Percentiles rank a stretch among this genome's conserved stretches.
These are phyloP conservation scores for Sugiyamaella americana DNA, from an alignment of 805 yeast species.

Conservation along the genomic window DNA sequence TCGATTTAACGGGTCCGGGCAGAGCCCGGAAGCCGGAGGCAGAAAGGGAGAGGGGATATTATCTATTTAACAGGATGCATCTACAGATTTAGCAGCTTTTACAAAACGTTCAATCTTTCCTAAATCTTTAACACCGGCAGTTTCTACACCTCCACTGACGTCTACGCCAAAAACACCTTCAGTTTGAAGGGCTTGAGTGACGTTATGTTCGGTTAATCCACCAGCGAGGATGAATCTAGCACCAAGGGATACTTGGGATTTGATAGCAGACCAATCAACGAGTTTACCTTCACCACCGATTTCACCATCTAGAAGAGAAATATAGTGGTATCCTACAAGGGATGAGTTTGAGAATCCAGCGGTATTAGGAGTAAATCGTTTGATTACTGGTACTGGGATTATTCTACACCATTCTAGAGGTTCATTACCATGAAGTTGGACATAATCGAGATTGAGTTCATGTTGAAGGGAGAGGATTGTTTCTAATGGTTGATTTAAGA, in stretches of 20 bases:
- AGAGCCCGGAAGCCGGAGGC: no score
- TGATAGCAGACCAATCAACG: slow-evolving; percentile 64
- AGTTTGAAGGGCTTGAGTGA: slow-evolving; percentile 43
- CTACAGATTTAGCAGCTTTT: slow-evolving; percentile 37
- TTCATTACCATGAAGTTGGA: slow-evolving; percentile 84
- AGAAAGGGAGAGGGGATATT: no score
- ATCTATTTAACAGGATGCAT: background rate
- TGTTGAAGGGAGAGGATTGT: slow-evolving; percentile 44
- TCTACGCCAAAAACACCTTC: slow-evolving; percentile 81
- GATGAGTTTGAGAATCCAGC: slow-evolving; percentile 33
- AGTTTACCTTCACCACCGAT: slow-evolving; percentile 84
- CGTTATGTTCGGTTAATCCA: slow-evolving; percentile 76
- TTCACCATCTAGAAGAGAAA: slow-evolving; percentile 78
- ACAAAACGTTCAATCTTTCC: slow-evolving; percentile 58
- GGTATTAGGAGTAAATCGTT: slow-evolving; percentile 59
- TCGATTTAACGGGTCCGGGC: no score
- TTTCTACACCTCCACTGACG: slow-evolving; percentile 93
- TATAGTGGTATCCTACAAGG: slow-evolving; percentile 37
- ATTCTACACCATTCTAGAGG: slow-evolving; percentile 40
- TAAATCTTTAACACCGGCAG: slow-evolving; percentile 64
- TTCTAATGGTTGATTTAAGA: slow-evolving; percentile 69
- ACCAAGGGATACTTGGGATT: slow-evolving; percentile 34
- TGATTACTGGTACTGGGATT: slow-evolving; percentile 56
- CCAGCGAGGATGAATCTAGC: slow-evolving; percentile 71
- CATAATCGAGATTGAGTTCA: slow-evolving; percentile 57